phyloP scores from a whole-genome alignment of 2,329 filamentous ascomycete genomes.

The Coniochaeta pulveracea region DNA sequence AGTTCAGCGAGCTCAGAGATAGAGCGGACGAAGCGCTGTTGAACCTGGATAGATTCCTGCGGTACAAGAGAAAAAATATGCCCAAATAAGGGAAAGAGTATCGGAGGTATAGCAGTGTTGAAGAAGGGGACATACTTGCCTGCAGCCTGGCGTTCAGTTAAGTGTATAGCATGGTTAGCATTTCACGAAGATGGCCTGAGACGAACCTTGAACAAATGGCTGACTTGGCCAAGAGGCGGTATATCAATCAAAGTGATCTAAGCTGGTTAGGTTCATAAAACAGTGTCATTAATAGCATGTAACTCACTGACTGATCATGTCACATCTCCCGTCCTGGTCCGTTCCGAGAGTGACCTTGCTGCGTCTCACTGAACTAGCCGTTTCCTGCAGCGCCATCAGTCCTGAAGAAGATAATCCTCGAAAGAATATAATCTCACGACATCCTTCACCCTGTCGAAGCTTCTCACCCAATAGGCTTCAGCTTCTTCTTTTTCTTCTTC shows the following conservation, averaged over 20 bases:
- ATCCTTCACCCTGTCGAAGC: background rate
- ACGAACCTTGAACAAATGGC: slow-evolving; percentile 1
- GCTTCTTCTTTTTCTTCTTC: slow-evolving; percentile 66
- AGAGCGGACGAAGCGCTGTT: slow-evolving; percentile 49
- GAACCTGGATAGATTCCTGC: slow-evolving; percentile 50
- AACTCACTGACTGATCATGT: slow-evolving; percentile 1
- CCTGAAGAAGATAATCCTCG: no score
- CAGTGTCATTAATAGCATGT: slow-evolving; percentile 2
- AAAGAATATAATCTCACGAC: no score
- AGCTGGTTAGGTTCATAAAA: slow-evolving; percentile 2
- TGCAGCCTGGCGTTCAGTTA: no score
- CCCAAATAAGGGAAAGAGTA: slow-evolving; percentile 16
- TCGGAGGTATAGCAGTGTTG: no score
- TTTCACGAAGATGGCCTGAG: background rate
- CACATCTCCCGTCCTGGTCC: background rate
- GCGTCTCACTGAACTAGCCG: background rate
- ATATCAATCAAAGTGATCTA: slow-evolving; percentile 3
- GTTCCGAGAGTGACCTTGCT: background rate
- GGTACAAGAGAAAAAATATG: slow-evolving; percentile 51
- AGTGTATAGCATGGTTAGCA: slow-evolving; percentile 1
- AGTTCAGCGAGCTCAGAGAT: slow-evolving; percentile 40
- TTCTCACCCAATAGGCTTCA: slow-evolving; percentile 47
- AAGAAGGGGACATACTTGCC: no score
- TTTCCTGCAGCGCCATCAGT: background rate
- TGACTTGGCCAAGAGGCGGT: background rate